Percentiles rank a stretch among this genome's conserved stretches.
Evolutionary conservation across 2,329 filamentous ascomycete species (phyloP).

Genomic region (Leptographium radiaticola): DNA sequence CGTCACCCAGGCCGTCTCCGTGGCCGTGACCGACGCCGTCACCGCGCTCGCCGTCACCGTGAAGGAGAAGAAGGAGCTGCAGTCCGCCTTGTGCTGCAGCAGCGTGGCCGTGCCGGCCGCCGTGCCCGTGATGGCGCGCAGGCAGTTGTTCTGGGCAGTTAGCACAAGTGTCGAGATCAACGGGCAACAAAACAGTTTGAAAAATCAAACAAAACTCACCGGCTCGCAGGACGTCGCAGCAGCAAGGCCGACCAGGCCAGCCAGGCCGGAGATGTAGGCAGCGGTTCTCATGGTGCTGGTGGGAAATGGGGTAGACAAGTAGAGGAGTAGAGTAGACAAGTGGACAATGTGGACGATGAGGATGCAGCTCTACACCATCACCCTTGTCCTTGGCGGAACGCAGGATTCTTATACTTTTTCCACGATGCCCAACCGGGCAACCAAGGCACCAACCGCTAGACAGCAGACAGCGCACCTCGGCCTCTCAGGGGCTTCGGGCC

Average conservation of each 20-base stretch:
- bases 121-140: slow-evolving; percentile 8
- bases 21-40: slow-evolving; percentile 1
- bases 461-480: too few species aligned
- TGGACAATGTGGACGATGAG: too few species aligned
- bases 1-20: not conserved
- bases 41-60: slow-evolving; percentile 2
- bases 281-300: not conserved
- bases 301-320: not conserved
- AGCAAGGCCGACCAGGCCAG: slow-evolving; percentile 1
- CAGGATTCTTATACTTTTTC: too few species aligned
- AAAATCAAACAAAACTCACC: too few species aligned
- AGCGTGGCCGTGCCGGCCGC: not conserved
- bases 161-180: too few species aligned
- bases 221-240: slow-evolving; percentile 1
- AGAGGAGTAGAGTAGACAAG: too few species aligned
- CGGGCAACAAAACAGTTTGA: too few species aligned
- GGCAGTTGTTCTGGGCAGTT: slow-evolving; percentile 7
- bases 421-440: too few species aligned
- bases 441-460: too few species aligned
- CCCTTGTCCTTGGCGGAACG: too few species aligned
- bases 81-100: slow-evolving; percentile 4
- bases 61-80: slow-evolving; percentile 5
- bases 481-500: too few species aligned
- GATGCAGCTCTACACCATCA: too few species aligned
- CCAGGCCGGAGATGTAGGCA: not conserved